Base-by-base conservation (phyloP, 164 flowering plant genomes). In the Tetracentron sinense region DNA sequence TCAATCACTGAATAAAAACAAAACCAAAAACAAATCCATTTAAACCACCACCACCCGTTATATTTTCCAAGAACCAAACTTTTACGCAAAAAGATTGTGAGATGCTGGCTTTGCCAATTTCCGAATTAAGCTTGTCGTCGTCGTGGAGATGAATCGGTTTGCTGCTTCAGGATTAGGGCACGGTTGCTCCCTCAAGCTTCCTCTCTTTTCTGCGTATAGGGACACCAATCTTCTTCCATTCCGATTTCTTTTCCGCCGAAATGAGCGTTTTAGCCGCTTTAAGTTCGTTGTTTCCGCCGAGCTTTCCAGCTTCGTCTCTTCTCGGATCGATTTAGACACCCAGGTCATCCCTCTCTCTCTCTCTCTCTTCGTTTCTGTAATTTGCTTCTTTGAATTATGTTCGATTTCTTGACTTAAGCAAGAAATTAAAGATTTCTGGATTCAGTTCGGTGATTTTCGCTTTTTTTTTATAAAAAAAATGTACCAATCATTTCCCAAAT, bases 281-380 rank as follows among this genome's bases (percentile, higher is more conserved):
- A 72, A 61, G 67, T 69, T 82, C 47, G 79, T 72, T 10, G 78
- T 71, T 49, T 52, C 68, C 44, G 86, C 86, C 38, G 79, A 79
- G 67, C 66, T 81, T 12, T 83, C 86, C 12, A 76, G 72, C 60
- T 60, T 79, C 16, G 71, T 77, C 56, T 72, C 83, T 17, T 50
- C 60, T 6, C 68, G 71, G 58, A 72, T 82, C 30, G 85, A 81
- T 19, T 79, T 81, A 72, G 86, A 85, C 44, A 71, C 81, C 71
- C 77, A 79, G 88, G 93, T 87, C 25, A 54, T 38, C 15, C 8
- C 11, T 38, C 14, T 12, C 1, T 12, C 47, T 50, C n/a, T n/a
- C n/a, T 1, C 25, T 55, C 46, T 50, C 16, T 48, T 67, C 16
- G 28, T 16, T 47, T 42, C n/a, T n/a, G n/a, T n/a, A n/a, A n/a